A percentile compares a stretch with the other conserved stretches of the same genome.
These are phyloP conservation scores for Microsporum audouinii DNA, from an alignment of 2,329 filamentous ascomycete genomes.

Conservation along the genomic window DNA sequence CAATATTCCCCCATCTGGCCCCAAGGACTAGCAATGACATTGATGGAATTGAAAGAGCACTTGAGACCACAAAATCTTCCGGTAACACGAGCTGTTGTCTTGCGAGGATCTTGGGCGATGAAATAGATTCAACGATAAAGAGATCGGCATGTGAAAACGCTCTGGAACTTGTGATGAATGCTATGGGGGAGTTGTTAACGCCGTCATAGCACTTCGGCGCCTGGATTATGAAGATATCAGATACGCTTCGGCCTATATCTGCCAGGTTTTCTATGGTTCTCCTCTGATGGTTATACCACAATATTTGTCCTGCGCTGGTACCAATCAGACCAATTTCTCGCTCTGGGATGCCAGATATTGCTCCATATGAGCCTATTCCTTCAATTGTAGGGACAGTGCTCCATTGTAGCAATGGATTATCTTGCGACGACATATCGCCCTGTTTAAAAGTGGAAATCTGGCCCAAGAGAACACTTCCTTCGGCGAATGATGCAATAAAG, in stretches of 20 bases:
- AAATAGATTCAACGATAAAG: conserved; percentile 5
- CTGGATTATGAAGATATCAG: conserved; percentile 20
- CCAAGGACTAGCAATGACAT: conserved; percentile 40
- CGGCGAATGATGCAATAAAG: conserved; percentile 23
- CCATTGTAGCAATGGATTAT: conserved; percentile 17
- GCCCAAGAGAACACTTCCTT: conserved; percentile 27
- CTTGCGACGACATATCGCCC: background rate
- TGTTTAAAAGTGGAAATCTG: conserved; percentile 11
- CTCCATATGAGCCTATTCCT: conserved; percentile 23
- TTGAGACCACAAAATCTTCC: conserved; percentile 42
- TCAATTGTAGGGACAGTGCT: conserved; percentile 22
- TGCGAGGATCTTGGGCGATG: background rate
- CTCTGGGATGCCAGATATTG: conserved; percentile 23
- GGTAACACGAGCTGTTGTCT: conserved; percentile 50
- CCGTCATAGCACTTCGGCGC: background rate
- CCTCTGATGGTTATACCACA: conserved; percentile 25
- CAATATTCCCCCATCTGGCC: conserved; percentile 45
- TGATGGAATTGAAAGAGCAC: conserved; percentile 30
- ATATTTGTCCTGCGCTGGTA: conserved; percentile 22
- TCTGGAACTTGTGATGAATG: background rate
- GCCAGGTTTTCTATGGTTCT: conserved; percentile 21
- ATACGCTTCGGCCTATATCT: conserved; percentile 20
- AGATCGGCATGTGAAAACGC: conserved; percentile 1
- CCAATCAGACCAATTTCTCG: conserved; percentile 27
- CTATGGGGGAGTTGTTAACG: background rate